These are phyloP conservation scores for Calvatia gigantea DNA, from an alignment of 768 basidiomycete species.

Conservation along the genomic window DNA sequence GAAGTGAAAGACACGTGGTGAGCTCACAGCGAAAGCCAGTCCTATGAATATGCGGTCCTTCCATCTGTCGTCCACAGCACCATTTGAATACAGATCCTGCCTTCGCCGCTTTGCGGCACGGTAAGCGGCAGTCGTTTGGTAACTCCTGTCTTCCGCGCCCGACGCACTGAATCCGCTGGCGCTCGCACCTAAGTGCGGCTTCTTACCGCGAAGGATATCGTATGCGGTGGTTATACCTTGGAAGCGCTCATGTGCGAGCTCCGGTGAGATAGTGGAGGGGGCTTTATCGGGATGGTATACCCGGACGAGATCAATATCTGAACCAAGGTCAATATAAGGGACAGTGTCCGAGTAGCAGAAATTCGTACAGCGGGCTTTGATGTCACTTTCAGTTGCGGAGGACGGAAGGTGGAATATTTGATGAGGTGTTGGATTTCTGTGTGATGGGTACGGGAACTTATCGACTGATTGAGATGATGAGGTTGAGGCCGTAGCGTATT, in stretches of 20 bases:
- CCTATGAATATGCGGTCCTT: conserved; percentile 60
- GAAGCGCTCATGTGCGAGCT: conserved; percentile 60
- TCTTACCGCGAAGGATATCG: conserved; percentile 54
- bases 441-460: conserved; percentile 48
- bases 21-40: conserved; percentile 49
- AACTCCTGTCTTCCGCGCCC: conserved; percentile 18
- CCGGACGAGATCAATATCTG: conserved; percentile 78
- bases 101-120: conserved; percentile 42
- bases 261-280: conserved; percentile 34
- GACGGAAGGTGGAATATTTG: conserved; percentile 61
- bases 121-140: conserved; percentile 35
- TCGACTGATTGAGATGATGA: not conserved
- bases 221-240: conserved; percentile 70
- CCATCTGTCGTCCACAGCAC: conserved; percentile 57
- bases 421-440: conserved; percentile 52
- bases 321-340: not conserved
- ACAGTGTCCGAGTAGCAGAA: not conserved
- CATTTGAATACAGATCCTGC: conserved; percentile 46
- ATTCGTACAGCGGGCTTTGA: conserved; percentile 55
- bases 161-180: conserved; percentile 12
- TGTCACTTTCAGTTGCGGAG: conserved; percentile 46
- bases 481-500: not conserved
- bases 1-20: not conserved
- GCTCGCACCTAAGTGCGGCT: conserved; percentile 16
- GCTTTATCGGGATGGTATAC: conserved; percentile 77